Percentiles rank a stretch among this genome's conserved stretches.
Evolutionary conservation across 2,329 filamentous ascomycete genomes (phyloP).

Genomic region (Calonectria henricotiae): DNA sequence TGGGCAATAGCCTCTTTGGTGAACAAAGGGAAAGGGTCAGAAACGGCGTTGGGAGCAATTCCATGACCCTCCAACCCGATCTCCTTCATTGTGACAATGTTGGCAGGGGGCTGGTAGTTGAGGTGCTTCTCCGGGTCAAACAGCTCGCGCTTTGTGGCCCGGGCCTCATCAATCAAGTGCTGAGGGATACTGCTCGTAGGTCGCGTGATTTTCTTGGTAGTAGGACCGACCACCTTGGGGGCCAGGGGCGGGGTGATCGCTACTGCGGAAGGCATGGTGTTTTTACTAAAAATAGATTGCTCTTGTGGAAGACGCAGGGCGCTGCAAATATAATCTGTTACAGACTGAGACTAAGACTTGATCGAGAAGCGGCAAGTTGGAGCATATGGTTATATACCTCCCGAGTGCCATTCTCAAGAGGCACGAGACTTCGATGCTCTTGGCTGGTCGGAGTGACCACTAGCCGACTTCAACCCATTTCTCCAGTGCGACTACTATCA

Average conservation of each 20-base stretch:
- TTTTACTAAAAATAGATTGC: background rate
- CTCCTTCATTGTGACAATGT: constrained; percentile 74
- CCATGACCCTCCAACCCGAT: constrained; percentile 72
- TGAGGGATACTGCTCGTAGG: constrained; percentile 7
- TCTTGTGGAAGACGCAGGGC: background rate
- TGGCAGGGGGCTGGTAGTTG: constrained; percentile 65
- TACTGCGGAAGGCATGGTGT: constrained; percentile 25
- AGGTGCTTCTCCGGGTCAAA: constrained; percentile 73
- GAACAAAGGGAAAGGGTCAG: constrained; percentile 77
- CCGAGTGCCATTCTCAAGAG: background rate
- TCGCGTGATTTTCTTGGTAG: constrained; percentile 18
- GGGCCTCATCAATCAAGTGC: constrained; percentile 51
- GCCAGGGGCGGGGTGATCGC: constrained; percentile 1
- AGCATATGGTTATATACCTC: background rate
- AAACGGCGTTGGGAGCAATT: constrained; percentile 75
- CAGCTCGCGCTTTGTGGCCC: constrained; percentile 11
- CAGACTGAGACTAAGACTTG: background rate
- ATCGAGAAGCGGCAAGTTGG: background rate
- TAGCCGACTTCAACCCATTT: background rate
- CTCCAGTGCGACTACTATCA: background rate
- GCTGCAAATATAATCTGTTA: background rate
- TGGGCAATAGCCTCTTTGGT: constrained; percentile 72
- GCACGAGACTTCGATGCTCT: background rate
- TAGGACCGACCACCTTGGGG: constrained; percentile 22
- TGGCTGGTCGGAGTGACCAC: background rate